These are phyloP conservation scores for Jatropha curcas DNA, from an alignment of 345 rosid species.

Conservation along the genomic window DNA sequence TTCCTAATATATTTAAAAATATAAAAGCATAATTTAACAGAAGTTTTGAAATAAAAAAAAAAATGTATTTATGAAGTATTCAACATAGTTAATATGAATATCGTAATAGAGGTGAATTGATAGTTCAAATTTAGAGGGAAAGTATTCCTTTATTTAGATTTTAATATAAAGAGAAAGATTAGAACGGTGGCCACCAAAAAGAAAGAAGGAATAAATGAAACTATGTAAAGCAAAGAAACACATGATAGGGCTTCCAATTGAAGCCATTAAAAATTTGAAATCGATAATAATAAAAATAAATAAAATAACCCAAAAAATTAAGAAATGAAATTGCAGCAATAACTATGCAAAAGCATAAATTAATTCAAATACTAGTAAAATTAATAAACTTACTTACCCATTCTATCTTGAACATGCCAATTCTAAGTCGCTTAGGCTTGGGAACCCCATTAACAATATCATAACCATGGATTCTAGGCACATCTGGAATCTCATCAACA, in stretches of 20 bases:
- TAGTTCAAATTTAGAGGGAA: too few species aligned
- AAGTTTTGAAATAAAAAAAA: too few species aligned
- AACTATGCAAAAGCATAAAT: background rate
- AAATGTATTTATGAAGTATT: too few species aligned
- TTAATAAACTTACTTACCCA: slow-evolving; percentile 55
- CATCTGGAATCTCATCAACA: slow-evolving; percentile 69
- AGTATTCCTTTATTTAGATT: too few species aligned
- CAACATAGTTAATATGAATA: too few species aligned
- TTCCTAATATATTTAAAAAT: too few species aligned
- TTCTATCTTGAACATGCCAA: slow-evolving; percentile 73
- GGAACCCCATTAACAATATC: slow-evolving; percentile 37
- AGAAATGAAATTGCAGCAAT: background rate
- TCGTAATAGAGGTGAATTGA: too few species aligned
- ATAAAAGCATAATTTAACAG: too few species aligned
- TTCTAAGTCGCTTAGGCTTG: slow-evolving; percentile 48
- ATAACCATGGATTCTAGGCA: slow-evolving; percentile 60
- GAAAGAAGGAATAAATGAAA: background rate
- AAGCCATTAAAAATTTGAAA: background rate
- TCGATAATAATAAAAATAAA: too few species aligned
- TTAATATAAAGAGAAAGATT: too few species aligned
- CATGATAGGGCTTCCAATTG: background rate
- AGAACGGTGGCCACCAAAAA: too few species aligned
- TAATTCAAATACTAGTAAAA: background rate
- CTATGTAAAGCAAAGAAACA: background rate
- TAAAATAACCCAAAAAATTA: background rate